Base-by-base conservation (phyloP, 805 yeast species). In the Saccharomycopsis oosterbeekiorum region DNA sequence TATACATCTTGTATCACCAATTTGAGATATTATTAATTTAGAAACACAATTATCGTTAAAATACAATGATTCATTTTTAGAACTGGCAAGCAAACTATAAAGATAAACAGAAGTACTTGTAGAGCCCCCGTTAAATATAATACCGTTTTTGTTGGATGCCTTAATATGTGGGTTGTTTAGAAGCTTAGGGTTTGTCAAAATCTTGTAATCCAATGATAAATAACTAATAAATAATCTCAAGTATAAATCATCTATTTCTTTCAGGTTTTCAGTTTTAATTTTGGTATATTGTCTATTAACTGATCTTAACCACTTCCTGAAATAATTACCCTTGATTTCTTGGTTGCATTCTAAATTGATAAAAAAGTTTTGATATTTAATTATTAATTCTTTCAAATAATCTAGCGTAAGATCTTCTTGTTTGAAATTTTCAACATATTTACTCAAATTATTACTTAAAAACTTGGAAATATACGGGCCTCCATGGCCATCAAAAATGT, bases 401-500 rank as follows among this genome's bases (percentile, higher is more conserved):
- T 70, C 68, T 61, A 75, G 64, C 4, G 67, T 66, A 0, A 71
- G 68, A 1, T 69, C 59, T 57, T 75, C 73, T 37, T 70, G 70
- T 1, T 21, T 24, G 57, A 70, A 77, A 42, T 64, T 67, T 65
- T 84, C 96, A 69, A 81, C 81, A 67, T 71, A 78, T 65, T 69
- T 70, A 60, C 78, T 84, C 37, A 94, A 75, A 60, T 83, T 75
- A 2, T 77, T 72, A 21, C 78, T 74, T 12, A 92, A 75, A 68
- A 80, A 87, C 26, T 76, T 78, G 55, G 91, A 79, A 67, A 96
- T 89, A 59, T 85, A 84, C 26, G 77, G 78, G 24, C 97, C 96
- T 8, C 98, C 99, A 73, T 94, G 99, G 10, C 99, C 99, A 73
- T 94, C 99, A 71, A 88, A 91, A 1, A 94, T 80, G 55, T 83